Evolutionary conservation across 2,329 filamentous ascomycete species (phyloP).

Genomic region (Fusarium subtropicale): DNA sequence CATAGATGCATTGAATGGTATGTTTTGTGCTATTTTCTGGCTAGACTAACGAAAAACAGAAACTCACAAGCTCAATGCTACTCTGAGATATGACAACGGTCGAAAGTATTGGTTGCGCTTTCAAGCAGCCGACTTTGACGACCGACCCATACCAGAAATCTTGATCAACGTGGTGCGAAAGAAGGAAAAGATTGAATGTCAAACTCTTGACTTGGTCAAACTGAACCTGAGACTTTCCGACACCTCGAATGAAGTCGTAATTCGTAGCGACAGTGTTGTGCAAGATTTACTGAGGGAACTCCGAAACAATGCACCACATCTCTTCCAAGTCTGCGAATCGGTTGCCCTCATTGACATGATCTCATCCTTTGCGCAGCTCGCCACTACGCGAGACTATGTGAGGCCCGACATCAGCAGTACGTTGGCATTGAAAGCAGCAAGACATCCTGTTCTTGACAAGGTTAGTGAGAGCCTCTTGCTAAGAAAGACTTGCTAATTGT

Average conservation of each 20-base stretch:
- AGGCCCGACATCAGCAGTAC: constrained; percentile 76
- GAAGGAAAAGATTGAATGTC: constrained; percentile 84
- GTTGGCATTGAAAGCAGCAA: constrained; percentile 77
- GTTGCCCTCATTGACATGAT: constrained; percentile 91
- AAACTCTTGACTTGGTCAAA: constrained; percentile 86
- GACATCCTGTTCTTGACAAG: constrained; percentile 84
- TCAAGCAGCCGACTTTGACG: constrained; percentile 70
- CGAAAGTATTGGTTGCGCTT: constrained; percentile 85
- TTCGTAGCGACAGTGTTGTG: constrained; percentile 83
- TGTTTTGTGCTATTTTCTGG: constrained; percentile 15
- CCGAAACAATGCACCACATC: constrained; percentile 73
- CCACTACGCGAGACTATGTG: constrained; percentile 69
- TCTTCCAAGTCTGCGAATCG: constrained; percentile 89
- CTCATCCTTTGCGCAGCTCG: constrained; percentile 78
- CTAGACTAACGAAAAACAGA: constrained; percentile 52
- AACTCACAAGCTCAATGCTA: constrained; percentile 68
- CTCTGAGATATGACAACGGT: constrained; percentile 79
- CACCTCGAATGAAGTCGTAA: constrained; percentile 84
- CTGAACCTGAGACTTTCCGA: constrained; percentile 81
- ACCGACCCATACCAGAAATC: constrained; percentile 68
- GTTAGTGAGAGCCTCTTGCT: constrained; percentile 45
- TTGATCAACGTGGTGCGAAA: constrained; percentile 83
- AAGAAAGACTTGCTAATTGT: background rate
- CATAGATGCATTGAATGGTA: constrained; percentile 74
- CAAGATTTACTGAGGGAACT: constrained; percentile 78